A percentile compares a stretch with the other conserved stretches of the same genome.
phyloP scores from a whole-genome alignment of 1,139 yeast genomes.

The Yamadazyma mexicana region DNA sequence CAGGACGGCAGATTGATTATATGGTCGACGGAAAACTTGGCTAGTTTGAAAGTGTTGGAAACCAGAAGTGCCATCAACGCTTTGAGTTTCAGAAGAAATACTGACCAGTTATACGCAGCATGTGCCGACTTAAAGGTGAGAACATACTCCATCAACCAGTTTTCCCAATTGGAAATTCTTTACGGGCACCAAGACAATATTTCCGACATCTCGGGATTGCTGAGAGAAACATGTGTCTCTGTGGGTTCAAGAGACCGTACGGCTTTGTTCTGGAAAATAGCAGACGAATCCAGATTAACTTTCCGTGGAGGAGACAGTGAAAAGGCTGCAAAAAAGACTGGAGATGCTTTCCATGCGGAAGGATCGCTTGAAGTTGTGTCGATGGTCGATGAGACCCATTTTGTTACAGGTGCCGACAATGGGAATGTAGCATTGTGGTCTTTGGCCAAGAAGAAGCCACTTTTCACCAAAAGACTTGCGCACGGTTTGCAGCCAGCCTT shows the following conservation, averaged over 20 bases:
- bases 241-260: constrained; percentile 95
- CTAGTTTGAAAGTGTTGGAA: constrained; percentile 74
- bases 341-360: constrained; percentile 55
- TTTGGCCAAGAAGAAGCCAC: constrained; percentile 83
- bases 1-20: constrained; percentile 75
- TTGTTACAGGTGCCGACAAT: constrained; percentile 92
- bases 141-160: constrained; percentile 81
- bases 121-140: constrained; percentile 91
- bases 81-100: constrained; percentile 71
- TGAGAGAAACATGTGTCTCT: constrained; percentile 88
- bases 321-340: constrained; percentile 39
- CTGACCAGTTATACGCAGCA: constrained; percentile 87
- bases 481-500: constrained; percentile 73
- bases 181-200: constrained; percentile 96
- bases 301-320: constrained; percentile 86
- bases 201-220: constrained; percentile 74
- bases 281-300: constrained; percentile 91
- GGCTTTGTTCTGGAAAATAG: constrained; percentile 94
- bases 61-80: constrained; percentile 75
- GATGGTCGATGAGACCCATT: constrained; percentile 90
- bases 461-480: constrained; percentile 63
- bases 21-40: constrained; percentile 80
- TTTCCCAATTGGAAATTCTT: constrained; percentile 83
- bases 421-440: constrained; percentile 91
- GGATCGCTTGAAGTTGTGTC: constrained; percentile 90